Conservation (phyloP, 2,329 filamentous ascomycete species). For the Pseudocercospora eumusae region DNA sequence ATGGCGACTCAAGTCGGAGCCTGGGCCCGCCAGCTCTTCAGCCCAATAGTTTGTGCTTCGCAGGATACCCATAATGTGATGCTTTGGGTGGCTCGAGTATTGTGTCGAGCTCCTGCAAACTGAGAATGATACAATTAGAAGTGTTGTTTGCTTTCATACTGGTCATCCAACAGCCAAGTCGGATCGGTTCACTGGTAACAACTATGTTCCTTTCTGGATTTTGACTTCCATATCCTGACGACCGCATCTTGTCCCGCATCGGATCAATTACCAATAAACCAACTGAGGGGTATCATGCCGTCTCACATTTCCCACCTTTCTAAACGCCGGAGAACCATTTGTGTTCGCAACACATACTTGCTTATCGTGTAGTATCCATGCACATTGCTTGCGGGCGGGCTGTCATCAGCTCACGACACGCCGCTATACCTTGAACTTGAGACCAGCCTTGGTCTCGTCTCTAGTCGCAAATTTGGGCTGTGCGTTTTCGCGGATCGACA, state of each 20-base stretch:
- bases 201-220: background rate
- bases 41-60: background rate
- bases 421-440: constrained; percentile 29
- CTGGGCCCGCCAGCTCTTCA: background rate
- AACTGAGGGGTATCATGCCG: constrained; percentile 1
- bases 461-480: background rate
- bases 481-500: constrained; percentile 28
- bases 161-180: background rate
- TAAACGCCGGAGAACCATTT: background rate
- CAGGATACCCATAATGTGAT: background rate
- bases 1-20: too few relatives aligned
- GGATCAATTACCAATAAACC: background rate
- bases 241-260: background rate
- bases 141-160: background rate
- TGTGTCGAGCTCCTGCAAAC: too few relatives aligned
- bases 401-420: background rate
- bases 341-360: background rate
- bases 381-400: background rate
- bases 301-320: background rate
- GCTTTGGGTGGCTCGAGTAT: too few relatives aligned
- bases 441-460: constrained; percentile 18
- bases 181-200: background rate
- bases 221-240: background rate
- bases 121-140: too few relatives aligned
- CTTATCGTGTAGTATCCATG: background rate